Evolutionary conservation across 2,329 filamentous ascomycete species (phyloP).

Genomic region (Lasiodiplodia gonubiensis): DNA sequence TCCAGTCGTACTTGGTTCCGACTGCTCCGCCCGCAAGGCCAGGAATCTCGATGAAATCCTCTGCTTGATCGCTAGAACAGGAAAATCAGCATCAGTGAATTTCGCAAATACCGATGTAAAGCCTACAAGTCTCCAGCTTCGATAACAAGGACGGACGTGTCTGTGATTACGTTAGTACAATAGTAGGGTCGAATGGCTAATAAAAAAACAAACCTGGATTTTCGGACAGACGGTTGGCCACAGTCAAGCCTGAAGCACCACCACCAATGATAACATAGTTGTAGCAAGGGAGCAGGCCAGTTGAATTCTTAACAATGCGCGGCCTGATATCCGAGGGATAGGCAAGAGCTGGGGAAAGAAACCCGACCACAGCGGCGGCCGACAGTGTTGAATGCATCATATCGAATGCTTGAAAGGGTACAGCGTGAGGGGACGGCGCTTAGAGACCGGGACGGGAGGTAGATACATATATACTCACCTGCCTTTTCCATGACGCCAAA

Average conservation of each 20-base stretch:
- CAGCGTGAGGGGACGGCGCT: not conserved
- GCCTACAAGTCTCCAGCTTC: constrained; percentile 35
- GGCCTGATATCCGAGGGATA: constrained; percentile 3
- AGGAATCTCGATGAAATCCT: constrained; percentile 34
- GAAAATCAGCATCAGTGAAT: constrained; percentile 28
- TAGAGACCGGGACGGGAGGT: not conserved
- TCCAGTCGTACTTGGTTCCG: constrained; percentile 17
- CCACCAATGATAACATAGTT: constrained; percentile 31
- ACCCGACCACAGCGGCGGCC: not conserved
- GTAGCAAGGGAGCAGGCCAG: constrained; percentile 6
- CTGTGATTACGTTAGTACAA: not conserved
- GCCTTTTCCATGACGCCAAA: not conserved
- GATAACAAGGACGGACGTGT: constrained; percentile 32
- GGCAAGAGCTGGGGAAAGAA: constrained; percentile 1
- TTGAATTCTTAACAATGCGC: constrained; percentile 4
- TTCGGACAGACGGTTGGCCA: constrained; percentile 38
- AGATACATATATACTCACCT: constrained; percentile 1
- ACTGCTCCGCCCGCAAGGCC: constrained; percentile 14
- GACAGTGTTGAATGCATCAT: not conserved
- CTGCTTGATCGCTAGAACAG: constrained; percentile 37
- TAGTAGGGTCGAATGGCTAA: not conserved
- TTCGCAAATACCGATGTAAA: constrained; percentile 30
- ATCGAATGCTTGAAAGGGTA: not conserved
- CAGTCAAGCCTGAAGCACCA: constrained; percentile 31
- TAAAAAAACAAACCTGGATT: constrained; percentile 9